Evolutionary conservation across 164 flowering plant genomes (phyloP).

Genomic region (Protea cynaroides): DNA sequence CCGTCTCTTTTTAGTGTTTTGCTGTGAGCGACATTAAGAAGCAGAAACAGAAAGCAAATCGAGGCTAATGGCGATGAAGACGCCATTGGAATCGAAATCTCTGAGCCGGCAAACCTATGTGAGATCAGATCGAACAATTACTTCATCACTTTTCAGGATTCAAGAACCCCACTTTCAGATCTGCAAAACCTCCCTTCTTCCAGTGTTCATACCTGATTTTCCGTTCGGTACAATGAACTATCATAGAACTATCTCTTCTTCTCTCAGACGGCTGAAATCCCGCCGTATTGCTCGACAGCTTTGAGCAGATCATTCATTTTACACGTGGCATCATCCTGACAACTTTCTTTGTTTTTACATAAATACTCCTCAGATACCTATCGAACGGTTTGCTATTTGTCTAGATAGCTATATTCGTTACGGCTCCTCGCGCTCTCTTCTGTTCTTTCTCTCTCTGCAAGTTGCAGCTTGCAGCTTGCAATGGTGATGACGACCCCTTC

Average conservation of each 20-base stretch:
- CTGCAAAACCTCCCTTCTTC: background rate
- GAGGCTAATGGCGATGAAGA: conserved; percentile 12
- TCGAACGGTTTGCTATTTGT: no score
- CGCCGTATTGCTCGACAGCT: background rate
- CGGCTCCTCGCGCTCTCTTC: no score
- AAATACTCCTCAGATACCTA: no score
- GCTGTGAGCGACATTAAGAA: conserved; percentile 31
- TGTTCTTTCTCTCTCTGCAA: no score
- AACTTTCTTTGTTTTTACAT: no score
- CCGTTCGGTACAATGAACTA: no score
- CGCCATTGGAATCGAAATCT: conserved; percentile 5
- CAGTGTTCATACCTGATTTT: background rate
- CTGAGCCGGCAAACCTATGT: background rate
- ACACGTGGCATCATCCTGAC: no score
- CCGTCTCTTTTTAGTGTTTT: conserved; percentile 86
- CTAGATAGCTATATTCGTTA: no score
- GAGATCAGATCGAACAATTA: background rate
- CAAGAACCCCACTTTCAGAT: background rate
- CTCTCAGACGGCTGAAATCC: background rate
- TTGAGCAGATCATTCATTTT: no score
- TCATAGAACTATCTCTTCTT: background rate
- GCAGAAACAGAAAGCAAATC: conserved; percentile 22
- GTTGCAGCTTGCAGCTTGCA: background rate
- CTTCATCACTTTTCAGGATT: background rate
- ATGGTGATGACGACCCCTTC: conserved; percentile 13